Base-by-base conservation (phyloP, 2,329 filamentous ascomycete genomes). In the Microdochium paspali region DNA sequence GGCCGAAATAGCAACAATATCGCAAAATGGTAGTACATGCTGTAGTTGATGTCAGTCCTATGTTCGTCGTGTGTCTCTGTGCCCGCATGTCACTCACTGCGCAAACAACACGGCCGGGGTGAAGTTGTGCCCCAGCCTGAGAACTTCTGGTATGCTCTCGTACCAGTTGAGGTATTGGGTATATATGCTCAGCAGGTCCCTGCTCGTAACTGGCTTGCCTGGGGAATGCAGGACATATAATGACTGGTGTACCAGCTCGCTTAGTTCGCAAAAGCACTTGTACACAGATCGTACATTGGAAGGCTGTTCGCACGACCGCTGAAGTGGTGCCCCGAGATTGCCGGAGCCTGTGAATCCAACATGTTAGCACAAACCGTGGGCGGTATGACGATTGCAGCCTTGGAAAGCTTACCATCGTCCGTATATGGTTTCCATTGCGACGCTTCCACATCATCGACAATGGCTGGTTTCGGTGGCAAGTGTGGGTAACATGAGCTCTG, bases 1-100 rank as follows among this genome's bases (percentile, higher is more conserved):
- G 85, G 85, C 6, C 85, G 74, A 59, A 89, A 89, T 1, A 90
- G 73, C n/a, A 87, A 74, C 0, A 85, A 63, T n/a, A 84, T 82
- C 25, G 80, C 76, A 51, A 82, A 83, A 56, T 86, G 77, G 58
- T 85, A 85, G 52, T 85, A 80, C 81, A 86, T 83, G 60, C 15
- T 25, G 25, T n/a, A 7, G 20, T 3, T 24, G 18, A 23, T 25
- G 5, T 15, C n/a, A n/a, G n/a, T n/a, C n/a, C n/a, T n/a, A n/a
- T n/a, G n/a, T n/a, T n/a, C n/a, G n/a, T n/a, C n/a, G n/a, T n/a
- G n/a, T n/a, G n/a, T n/a, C n/a, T n/a, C n/a, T n/a, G n/a, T n/a
- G n/a, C n/a, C n/a, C n/a, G n/a, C n/a, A n/a, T n/a, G n/a, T n/a
- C n/a, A 73, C 85, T 71, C 69, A 88, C 85, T 89, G 85, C 31